Conservation (phyloP, 495 filamentous ascomycete genomes). For the Penicillium odoratum region DNA sequence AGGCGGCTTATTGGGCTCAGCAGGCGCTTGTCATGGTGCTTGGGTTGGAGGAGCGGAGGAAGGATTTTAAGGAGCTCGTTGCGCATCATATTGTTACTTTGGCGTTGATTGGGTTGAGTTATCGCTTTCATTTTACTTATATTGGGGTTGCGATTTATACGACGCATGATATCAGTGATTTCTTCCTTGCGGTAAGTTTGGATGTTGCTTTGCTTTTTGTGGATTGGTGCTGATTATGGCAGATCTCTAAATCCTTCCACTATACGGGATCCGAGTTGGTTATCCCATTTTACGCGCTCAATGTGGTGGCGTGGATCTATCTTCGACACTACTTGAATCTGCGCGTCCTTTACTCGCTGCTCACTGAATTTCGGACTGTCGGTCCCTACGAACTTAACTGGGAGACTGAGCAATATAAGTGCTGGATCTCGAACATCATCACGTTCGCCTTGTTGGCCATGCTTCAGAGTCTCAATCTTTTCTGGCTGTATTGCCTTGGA, state of each 20-base stretch:
- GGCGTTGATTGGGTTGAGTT: constrained; percentile 74
- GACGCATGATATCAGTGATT: constrained; percentile 88
- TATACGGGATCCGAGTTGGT: constrained; percentile 73
- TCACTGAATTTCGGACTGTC: constrained; percentile 77
- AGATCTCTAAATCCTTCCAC: constrained; percentile 86
- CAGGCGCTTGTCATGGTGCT: constrained; percentile 81
- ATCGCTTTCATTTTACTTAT: constrained; percentile 92
- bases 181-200: constrained; percentile 81
- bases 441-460: constrained; percentile 62
- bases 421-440: constrained; percentile 63
- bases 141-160: constrained; percentile 90
- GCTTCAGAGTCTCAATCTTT: constrained; percentile 71
- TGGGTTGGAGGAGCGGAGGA: constrained; percentile 81
- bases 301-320: constrained; percentile 80
- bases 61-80: constrained; percentile 87
- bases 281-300: constrained; percentile 73
- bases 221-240: not conserved
- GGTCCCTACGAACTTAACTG: constrained; percentile 80
- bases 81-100: constrained; percentile 85
- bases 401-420: constrained; percentile 74
- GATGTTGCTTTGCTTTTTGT: not conserved
- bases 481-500: constrained; percentile 75
- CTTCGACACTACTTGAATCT: constrained; percentile 87
- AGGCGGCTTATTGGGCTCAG: constrained; percentile 90
- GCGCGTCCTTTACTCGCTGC: constrained; percentile 68